Evolutionary conservation across 2,329 filamentous ascomycete species (phyloP), one percentile per base, ranked within the genome.

Genomic region (Colletotrichum plurivorum): DNA sequence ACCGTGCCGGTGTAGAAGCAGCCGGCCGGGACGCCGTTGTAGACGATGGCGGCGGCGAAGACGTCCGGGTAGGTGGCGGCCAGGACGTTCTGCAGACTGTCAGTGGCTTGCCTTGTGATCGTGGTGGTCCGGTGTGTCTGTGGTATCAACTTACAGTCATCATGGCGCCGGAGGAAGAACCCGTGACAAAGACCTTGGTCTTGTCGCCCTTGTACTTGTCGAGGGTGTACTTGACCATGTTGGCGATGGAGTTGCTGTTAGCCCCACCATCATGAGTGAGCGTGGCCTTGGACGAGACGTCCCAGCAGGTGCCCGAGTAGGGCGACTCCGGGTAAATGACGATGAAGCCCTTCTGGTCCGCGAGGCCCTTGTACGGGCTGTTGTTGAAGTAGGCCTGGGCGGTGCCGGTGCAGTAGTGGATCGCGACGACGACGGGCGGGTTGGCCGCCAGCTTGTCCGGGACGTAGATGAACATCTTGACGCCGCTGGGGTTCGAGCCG

Each of bases 331-430:
- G 84, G 70, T 83, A 86, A 70, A 85, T 83, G 18, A 83, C 76
- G 63, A 91, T 88, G 77, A 87, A 90, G 46, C 87, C 87, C 57
- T 87, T 81, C 31, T 79, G 77, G 70, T 89, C 87, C 15, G 89
- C 86, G 15, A 87, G 80, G 2, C 78, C 79, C 36, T 85, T 84
- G 75, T 89, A 90, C 2, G 85, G 83, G 1, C 83, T 85, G 67
- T 82, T 82, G 20, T 74, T 78, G 74, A 85, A 87, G 77, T 86
- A 89, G 6, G 81, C 83, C 65, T 83, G 77, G 0, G 85, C 88
- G 0, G 84, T 85, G 10, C 88, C 88, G 22, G 78, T 80, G 78
- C 89, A 90, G 78, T 86, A 88, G 78, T 90, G 85, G 67, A 87
- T 80, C 3, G 85, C 87, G 4, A 89, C 85, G 20, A 89, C 78